phyloP scores from a whole-genome alignment of 306 rosid species.

The Calophaca sinica region DNA sequence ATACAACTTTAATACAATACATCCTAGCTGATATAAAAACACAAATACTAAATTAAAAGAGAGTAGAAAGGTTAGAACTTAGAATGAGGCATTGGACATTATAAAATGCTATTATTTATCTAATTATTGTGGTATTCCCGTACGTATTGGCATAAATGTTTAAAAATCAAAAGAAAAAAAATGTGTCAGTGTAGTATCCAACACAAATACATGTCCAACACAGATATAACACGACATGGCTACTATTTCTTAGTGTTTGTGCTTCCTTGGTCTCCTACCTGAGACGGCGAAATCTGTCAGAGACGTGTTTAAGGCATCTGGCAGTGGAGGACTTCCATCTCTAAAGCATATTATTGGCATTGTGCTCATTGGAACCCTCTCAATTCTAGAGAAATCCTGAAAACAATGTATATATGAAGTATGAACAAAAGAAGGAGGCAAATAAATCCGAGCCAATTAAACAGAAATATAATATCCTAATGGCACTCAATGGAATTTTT shows the following conservation, averaged over 20 bases:
- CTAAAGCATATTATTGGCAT: constrained; percentile 89
- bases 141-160: not conserved
- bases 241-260: not conserved
- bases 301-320: constrained; percentile 70
- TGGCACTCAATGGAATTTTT: not conserved
- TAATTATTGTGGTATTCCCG: not conserved
- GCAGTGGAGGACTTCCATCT: constrained; percentile 90
- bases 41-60: not conserved
- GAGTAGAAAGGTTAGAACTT: not conserved
- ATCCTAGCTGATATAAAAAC: not conserved
- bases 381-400: constrained; percentile 67
- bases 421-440: constrained; percentile 40
- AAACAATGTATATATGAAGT: constrained; percentile 35
- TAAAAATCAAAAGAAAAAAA: not conserved
- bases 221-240: not conserved
- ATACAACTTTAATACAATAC: too few species aligned
- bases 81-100: not conserved
- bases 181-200: not conserved
- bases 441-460: constrained; percentile 30
- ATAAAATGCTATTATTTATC: not conserved
- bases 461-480: constrained; percentile 17
- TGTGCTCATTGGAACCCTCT: constrained; percentile 59
- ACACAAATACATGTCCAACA: not conserved
- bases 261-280: constrained; percentile 43
- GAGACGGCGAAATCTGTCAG: constrained; percentile 59